Conservation (phyloP, 2,329 filamentous ascomycete species). For the Dothiorella sarmentorum region DNA sequence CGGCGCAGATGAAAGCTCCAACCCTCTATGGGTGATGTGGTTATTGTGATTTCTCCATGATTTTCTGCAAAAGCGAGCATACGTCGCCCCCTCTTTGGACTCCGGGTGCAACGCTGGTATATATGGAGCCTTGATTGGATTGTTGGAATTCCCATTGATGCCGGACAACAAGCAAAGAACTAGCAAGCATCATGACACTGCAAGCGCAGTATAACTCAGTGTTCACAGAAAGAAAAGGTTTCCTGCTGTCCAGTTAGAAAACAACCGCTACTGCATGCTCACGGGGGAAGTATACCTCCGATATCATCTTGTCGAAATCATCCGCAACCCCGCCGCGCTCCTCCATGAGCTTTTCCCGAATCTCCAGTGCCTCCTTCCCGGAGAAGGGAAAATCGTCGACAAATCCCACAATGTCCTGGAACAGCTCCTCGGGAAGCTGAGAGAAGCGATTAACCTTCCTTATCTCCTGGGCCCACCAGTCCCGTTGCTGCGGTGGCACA, state of each 20-base stretch:
- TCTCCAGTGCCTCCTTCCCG: slow-evolving; percentile 18
- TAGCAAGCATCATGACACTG: too few species aligned
- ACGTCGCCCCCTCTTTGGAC: too few species aligned
- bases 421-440: neutral
- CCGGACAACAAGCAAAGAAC: too few species aligned
- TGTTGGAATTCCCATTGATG: too few species aligned
- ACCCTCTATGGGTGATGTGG: too few species aligned
- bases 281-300: neutral
- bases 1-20: too few species aligned
- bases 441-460: neutral
- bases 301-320: slow-evolving; percentile 19
- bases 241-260: neutral
- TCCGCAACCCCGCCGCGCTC: slow-evolving; percentile 20
- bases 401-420: neutral
- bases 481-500: slow-evolving; percentile 49
- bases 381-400: slow-evolving; percentile 20
- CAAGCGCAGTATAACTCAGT: too few species aligned
- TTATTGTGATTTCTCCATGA: too few species aligned
- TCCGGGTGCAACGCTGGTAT: too few species aligned
- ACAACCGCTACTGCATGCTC: neutral
- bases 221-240: slow-evolving; percentile 23
- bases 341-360: slow-evolving; percentile 15
- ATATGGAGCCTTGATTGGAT: too few species aligned
- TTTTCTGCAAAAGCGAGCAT: too few species aligned
- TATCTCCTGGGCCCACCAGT: slow-evolving; percentile 42